These are phyloP conservation scores for Beta lomatogona DNA, from an alignment of 179 eudicot species.

Conservation along the genomic window DNA sequence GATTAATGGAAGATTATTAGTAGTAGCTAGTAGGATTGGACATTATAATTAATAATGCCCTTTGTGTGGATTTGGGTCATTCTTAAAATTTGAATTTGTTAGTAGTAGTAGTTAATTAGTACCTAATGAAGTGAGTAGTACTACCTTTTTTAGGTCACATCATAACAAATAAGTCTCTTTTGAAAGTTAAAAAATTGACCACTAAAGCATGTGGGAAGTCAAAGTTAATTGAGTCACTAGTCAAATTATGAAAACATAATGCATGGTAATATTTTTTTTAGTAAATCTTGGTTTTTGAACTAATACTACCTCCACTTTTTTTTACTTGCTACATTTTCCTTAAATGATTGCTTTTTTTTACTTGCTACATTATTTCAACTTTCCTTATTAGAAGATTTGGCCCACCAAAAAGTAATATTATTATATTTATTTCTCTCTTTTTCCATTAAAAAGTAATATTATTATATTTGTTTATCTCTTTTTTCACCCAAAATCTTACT, in stretches of 20 bases:
- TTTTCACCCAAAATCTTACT: too few relatives aligned
- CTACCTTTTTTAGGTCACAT: background rate
- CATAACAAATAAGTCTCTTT: background rate
- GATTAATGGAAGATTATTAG: background rate
- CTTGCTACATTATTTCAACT: too few relatives aligned
- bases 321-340: too few relatives aligned
- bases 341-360: too few relatives aligned
- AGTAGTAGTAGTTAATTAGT: background rate
- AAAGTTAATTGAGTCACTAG: slow-evolving; percentile 11
- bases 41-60: background rate
- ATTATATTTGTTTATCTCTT: too few relatives aligned
- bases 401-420: too few relatives aligned
- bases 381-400: too few relatives aligned
- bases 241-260: slow-evolving; percentile 12
- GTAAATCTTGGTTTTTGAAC: background rate
- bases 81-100: background rate
- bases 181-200: too few relatives aligned
- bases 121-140: background rate
- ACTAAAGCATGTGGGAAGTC: background rate
- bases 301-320: too few relatives aligned
- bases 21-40: background rate
- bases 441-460: too few relatives aligned
- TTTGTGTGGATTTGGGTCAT: background rate
- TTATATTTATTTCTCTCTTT: too few relatives aligned
- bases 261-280: background rate